Evolutionary conservation across 192 early-diverging fungal genomes (phyloP).

Genomic region (Gamsiella multidivaricata): DNA sequence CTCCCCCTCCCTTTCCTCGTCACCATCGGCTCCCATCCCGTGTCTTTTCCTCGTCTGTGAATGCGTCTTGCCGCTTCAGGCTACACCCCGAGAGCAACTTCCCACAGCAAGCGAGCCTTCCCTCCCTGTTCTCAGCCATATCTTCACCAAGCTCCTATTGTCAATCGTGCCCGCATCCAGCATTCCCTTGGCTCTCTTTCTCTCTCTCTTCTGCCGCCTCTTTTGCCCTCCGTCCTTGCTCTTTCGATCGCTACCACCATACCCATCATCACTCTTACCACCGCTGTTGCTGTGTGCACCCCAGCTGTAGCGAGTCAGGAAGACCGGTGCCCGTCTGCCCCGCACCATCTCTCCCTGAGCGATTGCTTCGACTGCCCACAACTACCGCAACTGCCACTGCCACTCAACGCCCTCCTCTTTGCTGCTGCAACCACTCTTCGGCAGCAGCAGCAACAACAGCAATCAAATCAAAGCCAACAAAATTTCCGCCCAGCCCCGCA

Average conservation of each 20-base stretch:
- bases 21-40: too few relatives aligned
- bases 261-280: not conserved
- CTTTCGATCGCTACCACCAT: not conserved
- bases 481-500: too few relatives aligned
- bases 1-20: too few relatives aligned
- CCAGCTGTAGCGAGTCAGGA: constrained; percentile 31
- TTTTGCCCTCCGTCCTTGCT: not conserved
- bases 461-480: too few relatives aligned
- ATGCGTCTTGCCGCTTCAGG: not conserved
- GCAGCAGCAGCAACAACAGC: constrained; percentile 10
- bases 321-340: not conserved
- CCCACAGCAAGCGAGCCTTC: not conserved
- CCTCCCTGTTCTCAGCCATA: not conserved
- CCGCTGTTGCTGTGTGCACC: constrained; percentile 15
- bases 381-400: not conserved
- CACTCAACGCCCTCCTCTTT: not conserved
- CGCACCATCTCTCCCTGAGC: constrained; percentile 15
- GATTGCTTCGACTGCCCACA: constrained; percentile 6
- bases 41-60: too few relatives aligned
- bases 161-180: not conserved
- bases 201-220: not conserved
- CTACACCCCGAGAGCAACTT: not conserved
- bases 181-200: not conserved
- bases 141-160: not conserved
- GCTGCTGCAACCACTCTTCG: not conserved